phyloP scores from a whole-genome alignment of 148 eudicot genomes.

The Silene uniflora region DNA sequence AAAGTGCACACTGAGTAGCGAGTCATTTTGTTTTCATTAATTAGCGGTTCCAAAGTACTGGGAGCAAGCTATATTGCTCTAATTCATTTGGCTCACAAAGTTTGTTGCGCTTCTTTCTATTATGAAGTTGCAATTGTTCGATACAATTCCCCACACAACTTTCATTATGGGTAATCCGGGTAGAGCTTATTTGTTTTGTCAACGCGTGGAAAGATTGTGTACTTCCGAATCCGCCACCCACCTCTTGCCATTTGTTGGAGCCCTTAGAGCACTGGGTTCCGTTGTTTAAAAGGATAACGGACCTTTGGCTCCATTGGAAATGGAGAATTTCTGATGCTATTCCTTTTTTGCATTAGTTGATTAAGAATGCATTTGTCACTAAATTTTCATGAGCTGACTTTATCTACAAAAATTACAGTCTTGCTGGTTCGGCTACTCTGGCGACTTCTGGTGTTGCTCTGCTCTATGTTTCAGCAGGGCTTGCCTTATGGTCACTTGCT shows the following conservation, averaged over 20 bases:
- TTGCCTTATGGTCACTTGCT: slow-evolving; percentile 83
- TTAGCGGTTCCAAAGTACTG: not conserved
- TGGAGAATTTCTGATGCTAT: not conserved
- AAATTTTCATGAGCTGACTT: slow-evolving; percentile 1
- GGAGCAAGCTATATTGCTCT: not conserved
- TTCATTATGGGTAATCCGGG: not conserved
- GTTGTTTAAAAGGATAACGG: not conserved
- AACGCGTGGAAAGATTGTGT: not conserved
- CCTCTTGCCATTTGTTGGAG: not conserved
- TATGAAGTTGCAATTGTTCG: not conserved
- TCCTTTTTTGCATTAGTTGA: not conserved
- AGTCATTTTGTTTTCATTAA: not conserved
- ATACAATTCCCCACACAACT: not conserved
- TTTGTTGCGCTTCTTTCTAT: not conserved
- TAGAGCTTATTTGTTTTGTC: not conserved
- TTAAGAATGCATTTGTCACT: not conserved
- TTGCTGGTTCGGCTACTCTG: slow-evolving; percentile 43
- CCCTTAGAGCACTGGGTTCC: not conserved
- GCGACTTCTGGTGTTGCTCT: slow-evolving; percentile 67
- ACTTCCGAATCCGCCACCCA: not conserved
- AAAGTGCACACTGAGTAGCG: not conserved
- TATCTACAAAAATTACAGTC: slow-evolving; percentile 37
- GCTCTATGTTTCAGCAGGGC: slow-evolving; percentile 87
- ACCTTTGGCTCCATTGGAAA: not conserved
- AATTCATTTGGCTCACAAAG: not conserved